Conservation (phyloP, 495 filamentous ascomycete species). For the Xylaria flabelliformis region DNA sequence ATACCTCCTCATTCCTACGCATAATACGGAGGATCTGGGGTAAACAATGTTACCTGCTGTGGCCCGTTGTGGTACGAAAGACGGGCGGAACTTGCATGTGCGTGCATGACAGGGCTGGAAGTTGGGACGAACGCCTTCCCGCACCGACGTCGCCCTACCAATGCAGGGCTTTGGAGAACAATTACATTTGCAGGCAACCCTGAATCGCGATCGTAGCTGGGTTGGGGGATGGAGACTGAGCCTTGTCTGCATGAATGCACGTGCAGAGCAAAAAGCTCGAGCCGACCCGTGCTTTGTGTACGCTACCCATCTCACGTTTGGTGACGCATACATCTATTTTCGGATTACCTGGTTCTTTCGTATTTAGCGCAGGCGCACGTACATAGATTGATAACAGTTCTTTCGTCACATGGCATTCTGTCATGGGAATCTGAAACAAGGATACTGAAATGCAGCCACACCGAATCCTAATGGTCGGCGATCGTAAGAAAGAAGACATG, state of each 20-base stretch:
- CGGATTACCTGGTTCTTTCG: neutral
- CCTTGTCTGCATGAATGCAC: slow-evolving; percentile 21
- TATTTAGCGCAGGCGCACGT: neutral
- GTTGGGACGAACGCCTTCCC: slow-evolving; percentile 18
- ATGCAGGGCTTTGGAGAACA: neutral
- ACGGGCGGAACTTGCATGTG: slow-evolving; percentile 9
- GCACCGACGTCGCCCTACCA: neutral
- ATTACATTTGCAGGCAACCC: neutral
- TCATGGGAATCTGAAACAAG: neutral
- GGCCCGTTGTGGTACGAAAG: neutral
- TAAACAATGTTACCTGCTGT: neutral
- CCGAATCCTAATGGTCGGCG: neutral
- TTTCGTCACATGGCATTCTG: neutral
- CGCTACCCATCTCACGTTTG: neutral
- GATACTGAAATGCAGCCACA: neutral
- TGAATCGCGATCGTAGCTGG: slow-evolving; percentile 5
- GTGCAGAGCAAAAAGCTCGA: slow-evolving; percentile 12
- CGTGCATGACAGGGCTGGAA: slow-evolving; percentile 16
- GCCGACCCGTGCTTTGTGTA: slow-evolving; percentile 15
- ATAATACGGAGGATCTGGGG: neutral
- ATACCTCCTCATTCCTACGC: neutral
- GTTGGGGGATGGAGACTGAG: slow-evolving; percentile 17
- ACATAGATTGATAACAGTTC: neutral
- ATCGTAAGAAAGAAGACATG: neutral
- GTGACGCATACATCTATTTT: slow-evolving; percentile 4